A percentile compares a stretch with the other conserved stretches of the same genome.
phyloP scores from a whole-genome alignment of 2,329 filamentous ascomycete genomes.

The Ophiosphaerella narmari region DNA sequence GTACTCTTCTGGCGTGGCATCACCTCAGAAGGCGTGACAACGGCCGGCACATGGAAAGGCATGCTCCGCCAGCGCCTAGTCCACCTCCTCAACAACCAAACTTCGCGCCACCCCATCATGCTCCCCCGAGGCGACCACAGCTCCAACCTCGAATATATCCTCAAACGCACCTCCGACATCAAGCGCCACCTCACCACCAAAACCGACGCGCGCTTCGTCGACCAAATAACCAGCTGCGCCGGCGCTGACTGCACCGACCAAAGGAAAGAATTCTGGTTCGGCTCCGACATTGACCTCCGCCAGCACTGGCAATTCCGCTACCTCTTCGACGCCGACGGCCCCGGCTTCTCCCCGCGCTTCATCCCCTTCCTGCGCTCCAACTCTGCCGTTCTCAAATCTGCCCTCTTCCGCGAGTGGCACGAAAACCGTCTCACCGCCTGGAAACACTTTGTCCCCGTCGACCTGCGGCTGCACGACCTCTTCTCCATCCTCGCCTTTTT shows the following conservation, averaged over 20 bases:
- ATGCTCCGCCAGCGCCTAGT: conserved; percentile 73
- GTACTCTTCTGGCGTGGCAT: conserved; percentile 76
- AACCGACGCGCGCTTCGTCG: conserved; percentile 62
- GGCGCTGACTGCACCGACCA: conserved; percentile 60
- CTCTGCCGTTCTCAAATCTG: conserved; percentile 71
- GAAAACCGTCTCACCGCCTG: conserved; percentile 74
- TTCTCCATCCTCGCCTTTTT: conserved; percentile 79
- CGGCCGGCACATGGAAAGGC: conserved; percentile 64
- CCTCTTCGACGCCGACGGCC: conserved; percentile 72
- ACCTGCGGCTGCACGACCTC: conserved; percentile 72
- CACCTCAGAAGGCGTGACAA: conserved; percentile 58
- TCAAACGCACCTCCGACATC: conserved; percentile 58
- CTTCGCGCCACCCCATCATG: conserved; percentile 36
- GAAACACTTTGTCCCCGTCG: conserved; percentile 80
- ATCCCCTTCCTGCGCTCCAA: conserved; percentile 68
- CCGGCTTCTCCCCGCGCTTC: conserved; percentile 68
- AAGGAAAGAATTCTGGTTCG: conserved; percentile 57
- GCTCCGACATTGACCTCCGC: conserved; percentile 56
- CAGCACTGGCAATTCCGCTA: conserved; percentile 69
- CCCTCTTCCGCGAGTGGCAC: conserved; percentile 79
- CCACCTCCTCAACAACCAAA: conserved; percentile 57
- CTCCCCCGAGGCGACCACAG: conserved; percentile 55
- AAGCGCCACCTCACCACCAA: conserved; percentile 57
- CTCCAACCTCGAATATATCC: conserved; percentile 60
- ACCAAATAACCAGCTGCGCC: conserved; percentile 61